Evolutionary conservation across 768 basidiomycete genomes (phyloP), one percentile per base, ranked within the genome.

Genomic region (Mycena filopes): DNA sequence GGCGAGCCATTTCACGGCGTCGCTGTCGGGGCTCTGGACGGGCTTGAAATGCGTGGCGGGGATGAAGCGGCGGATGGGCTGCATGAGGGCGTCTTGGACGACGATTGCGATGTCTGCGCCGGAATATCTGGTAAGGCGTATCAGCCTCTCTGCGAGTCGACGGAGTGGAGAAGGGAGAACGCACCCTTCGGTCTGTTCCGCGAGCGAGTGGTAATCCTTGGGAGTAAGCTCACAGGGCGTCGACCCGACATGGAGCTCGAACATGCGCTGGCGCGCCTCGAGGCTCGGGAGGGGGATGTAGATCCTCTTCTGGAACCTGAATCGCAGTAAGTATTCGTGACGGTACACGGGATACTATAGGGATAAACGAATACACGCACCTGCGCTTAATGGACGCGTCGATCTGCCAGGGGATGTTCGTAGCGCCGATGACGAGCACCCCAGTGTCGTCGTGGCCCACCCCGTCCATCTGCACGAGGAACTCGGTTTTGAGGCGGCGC

Each of bases 391-490:
- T 92, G 40, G 91, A 91, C 55, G 87, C 84, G 73, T 93, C 92
- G 47, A 93, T 81, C 70, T 90, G 89, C 92, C 92, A 94, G 0
- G 93, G 93, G 55, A 93, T 91, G 63, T 94, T 94, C 7, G 93
- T 94, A 8, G 92, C 92, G 20, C 92, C 92, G 18, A 94, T 83
- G 15, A 93, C 90, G 18, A 94, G 83, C 1, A 94, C 89, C 4
- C 92, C 92, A 0, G 87, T 88, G 72, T 92, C 90, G 57, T 94
- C 92, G 71, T 92, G 89, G 0, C 92, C 92, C 7, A 94, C 92
- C n/a, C 93, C 92, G 66, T 94, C 89, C 89, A 94, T 94, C 74
- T 93, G 89, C 21, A 90, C 88, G 25, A 89, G 78, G 58, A 90
- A 92, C 75, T 93, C 91, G 1, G 92, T 93, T 81, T 93, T 93